Evolutionary conservation across 164 flowering plant genomes (phyloP).

Genomic region (Malania oleifera): DNA sequence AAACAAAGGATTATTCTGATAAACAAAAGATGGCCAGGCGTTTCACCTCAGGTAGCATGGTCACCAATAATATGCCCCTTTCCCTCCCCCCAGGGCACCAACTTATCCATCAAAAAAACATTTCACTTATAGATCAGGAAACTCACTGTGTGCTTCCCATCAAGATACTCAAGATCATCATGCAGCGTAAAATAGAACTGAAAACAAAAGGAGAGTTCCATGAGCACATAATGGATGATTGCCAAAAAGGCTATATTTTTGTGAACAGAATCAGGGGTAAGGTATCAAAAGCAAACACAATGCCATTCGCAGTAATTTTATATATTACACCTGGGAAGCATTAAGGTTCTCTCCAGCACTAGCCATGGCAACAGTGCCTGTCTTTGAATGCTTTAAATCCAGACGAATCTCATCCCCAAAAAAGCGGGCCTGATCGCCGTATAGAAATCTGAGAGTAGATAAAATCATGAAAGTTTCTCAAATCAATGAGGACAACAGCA

Average conservation of each 20-base stretch:
- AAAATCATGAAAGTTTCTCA: too few species aligned
- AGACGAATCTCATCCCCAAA: constrained; percentile 84
- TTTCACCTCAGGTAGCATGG: too few species aligned
- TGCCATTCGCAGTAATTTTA: neutral
- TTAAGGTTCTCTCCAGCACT: constrained; percentile 95
- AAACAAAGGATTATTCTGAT: too few species aligned
- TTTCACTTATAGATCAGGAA: constrained; percentile 2
- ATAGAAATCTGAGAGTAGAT: constrained; percentile 54
- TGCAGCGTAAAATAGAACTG: constrained; percentile 95
- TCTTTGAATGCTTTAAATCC: constrained; percentile 84
- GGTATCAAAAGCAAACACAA: neutral
- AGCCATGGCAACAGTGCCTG: constrained; percentile 92
- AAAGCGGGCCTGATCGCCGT: constrained; percentile 96
- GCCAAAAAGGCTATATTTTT: neutral
- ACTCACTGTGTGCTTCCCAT: constrained; percentile 93
- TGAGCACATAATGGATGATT: neutral
- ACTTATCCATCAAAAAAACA: too few species aligned
- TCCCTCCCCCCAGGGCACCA: too few species aligned
- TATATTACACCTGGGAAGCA: constrained; percentile 82
- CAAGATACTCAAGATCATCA: constrained; percentile 92
- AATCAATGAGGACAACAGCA: neutral
- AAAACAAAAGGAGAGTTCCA: constrained; percentile 10
- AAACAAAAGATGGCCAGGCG: too few species aligned
- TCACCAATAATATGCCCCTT: too few species aligned
- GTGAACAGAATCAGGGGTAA: neutral